Base-by-base conservation (phyloP, 176 grass and related monocot species). In the Cenchrus americanus region DNA sequence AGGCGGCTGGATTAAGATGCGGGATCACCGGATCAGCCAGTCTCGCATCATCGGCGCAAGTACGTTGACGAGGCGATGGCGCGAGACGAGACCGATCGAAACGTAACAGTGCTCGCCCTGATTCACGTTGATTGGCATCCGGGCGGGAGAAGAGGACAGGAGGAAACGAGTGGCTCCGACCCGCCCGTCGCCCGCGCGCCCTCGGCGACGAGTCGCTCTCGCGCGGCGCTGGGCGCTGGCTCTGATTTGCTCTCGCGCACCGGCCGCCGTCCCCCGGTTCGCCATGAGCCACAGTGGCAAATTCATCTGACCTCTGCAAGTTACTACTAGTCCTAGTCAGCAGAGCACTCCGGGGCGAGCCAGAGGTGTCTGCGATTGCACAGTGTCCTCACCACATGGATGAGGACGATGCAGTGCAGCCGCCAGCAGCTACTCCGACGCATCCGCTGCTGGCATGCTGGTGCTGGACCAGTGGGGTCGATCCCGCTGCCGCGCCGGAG, bases 391-490 rank as follows among this genome's bases (percentile, higher is more conserved):
- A 11, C 69, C 84, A 64, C 55, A 86, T 41, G 66, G 40, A 21
- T 11, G 21, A 60, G n/a, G n/a, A n/a, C n/a, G n/a, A n/a, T n/a
- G n/a, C n/a, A n/a, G n/a, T 44, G 66, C 66, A 44, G 15, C 17
- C 3, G 34, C 34, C 49, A 15, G 14, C 14, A 14, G 63, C 47
- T 49, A 37, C n/a, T n/a, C n/a, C n/a, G n/a, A n/a, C 34, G 34
- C 62, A 22, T 34, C 11, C 26, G 43, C 51, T 66, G 10, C 17
- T 49, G 30, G 65, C 41, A n/a, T 68, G 62, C 74, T 37, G 67
- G 41, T 24, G 53, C 79, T 82, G 85, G 78, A 76, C 3, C 23
- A 37, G 76, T 27, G 75, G 27, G 27, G 2, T 30, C 27, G 83
- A 71, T 17, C 44, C 66, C 58, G 47, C 24, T 27, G 62, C 48